These are phyloP conservation scores for Hydnum rufescens DNA, from an alignment of 768 basidiomycete genomes.

Conservation along the genomic window DNA sequence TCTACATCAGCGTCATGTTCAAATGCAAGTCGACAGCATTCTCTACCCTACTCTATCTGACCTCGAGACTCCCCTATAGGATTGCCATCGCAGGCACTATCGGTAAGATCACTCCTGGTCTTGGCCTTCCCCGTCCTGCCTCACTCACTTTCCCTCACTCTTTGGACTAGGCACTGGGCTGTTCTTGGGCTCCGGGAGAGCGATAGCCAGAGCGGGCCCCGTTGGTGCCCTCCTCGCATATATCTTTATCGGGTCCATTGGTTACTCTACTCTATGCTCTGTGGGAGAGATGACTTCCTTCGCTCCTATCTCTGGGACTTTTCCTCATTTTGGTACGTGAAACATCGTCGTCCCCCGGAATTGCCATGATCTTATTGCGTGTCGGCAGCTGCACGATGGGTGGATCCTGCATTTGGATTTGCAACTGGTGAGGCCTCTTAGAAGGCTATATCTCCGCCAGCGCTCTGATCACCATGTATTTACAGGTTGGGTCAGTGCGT, in stretches of 20 bases:
- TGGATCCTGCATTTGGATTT: slow-evolving; percentile 19
- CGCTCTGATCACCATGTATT: too few relatives aligned
- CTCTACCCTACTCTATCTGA: slow-evolving; percentile 1
- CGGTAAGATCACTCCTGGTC: slow-evolving; percentile 19
- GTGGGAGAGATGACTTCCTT: slow-evolving; percentile 65
- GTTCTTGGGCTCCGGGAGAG: slow-evolving; percentile 49
- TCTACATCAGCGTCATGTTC: slow-evolving; percentile 59
- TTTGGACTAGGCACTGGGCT: slow-evolving; percentile 29
- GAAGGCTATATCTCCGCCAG: too few relatives aligned
- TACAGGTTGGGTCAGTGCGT: too few relatives aligned
- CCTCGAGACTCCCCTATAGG: slow-evolving; percentile 15
- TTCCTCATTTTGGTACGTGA: slow-evolving; percentile 47
- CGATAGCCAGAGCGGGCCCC: slow-evolving; percentile 41
- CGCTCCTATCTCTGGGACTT: slow-evolving; percentile 61
- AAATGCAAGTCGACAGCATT: slow-evolving; percentile 26
- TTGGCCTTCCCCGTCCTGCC: too few relatives aligned
- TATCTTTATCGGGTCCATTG: slow-evolving; percentile 40
- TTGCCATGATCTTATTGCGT: neutral
- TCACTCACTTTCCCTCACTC: neutral
- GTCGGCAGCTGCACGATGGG: slow-evolving; percentile 8
- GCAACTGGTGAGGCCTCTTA: slow-evolving; percentile 12
- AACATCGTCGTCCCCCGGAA: slow-evolving; percentile 26
- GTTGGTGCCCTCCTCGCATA: slow-evolving; percentile 34
- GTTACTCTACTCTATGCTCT: slow-evolving; percentile 46
- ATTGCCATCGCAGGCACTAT: slow-evolving; percentile 48